phyloP scores from a whole-genome alignment of 495 filamentous ascomycete genomes.

The Penicillium angulare region DNA sequence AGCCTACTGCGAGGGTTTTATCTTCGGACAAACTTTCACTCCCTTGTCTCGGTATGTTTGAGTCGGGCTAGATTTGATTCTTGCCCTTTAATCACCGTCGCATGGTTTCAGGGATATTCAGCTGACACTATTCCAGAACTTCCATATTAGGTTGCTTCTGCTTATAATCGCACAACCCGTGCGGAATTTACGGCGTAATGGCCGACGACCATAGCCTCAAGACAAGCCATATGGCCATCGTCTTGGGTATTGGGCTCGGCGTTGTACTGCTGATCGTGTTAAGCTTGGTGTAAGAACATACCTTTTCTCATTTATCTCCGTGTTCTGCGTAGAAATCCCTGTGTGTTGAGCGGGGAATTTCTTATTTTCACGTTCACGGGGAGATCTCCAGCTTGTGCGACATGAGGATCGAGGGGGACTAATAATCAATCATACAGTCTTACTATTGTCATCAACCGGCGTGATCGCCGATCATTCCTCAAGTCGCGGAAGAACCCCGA shows the following conservation, averaged over 20 bases:
- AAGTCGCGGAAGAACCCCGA: slow-evolving; percentile 27
- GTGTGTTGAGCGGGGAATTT: too few relatives aligned
- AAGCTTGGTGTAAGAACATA: slow-evolving; percentile 34
- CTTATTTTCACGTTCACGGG: too few relatives aligned
- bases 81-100: too few relatives aligned
- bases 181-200: slow-evolving; percentile 7
- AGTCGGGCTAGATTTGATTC: too few relatives aligned
- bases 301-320: not conserved
- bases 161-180: too few relatives aligned
- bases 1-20: too few relatives aligned
- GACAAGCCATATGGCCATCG: slow-evolving; percentile 37
- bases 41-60: too few relatives aligned
- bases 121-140: too few relatives aligned
- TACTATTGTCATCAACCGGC: slow-evolving; percentile 38
- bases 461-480: slow-evolving; percentile 24
- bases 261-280: slow-evolving; percentile 35
- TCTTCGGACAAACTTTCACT: too few relatives aligned
- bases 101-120: too few relatives aligned
- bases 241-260: slow-evolving; percentile 40
- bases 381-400: slow-evolving; percentile 8
- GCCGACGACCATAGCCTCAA: slow-evolving; percentile 19
- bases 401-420: not conserved
- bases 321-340: not conserved
- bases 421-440: slow-evolving; percentile 21
- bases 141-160: too few relatives aligned